Percentiles rank a stretch among this genome's conserved stretches.
Conservation (phyloP, 139 green algal species). For the Klebsormidium nitens region DNA sequence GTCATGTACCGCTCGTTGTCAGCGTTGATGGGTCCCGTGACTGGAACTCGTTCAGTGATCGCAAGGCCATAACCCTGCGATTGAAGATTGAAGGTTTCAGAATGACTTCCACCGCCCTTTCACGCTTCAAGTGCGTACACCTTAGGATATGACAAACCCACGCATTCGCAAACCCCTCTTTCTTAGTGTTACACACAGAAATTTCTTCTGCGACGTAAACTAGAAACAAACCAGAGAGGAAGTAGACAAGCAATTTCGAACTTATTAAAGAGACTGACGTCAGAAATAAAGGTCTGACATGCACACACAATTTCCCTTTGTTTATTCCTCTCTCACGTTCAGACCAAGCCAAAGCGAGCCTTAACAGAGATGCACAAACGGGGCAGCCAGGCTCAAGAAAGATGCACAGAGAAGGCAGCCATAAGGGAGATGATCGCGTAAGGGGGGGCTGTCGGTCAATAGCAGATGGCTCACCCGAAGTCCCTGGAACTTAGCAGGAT, state of each 20-base stretch:
- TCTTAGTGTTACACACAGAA: too few relatives aligned
- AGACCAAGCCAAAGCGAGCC: too few relatives aligned
- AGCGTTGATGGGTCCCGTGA: slow-evolving; percentile 35
- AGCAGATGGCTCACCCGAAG: slow-evolving; percentile 26
- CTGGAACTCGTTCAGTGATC: slow-evolving; percentile 19
- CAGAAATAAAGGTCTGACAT: background rate
- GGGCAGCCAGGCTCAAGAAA: background rate
- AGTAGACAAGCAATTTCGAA: too few relatives aligned
- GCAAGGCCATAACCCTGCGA: slow-evolving; percentile 37
- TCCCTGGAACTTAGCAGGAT: slow-evolving; percentile 48
- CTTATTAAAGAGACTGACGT: too few relatives aligned
- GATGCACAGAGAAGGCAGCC: background rate
- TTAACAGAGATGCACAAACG: too few relatives aligned
- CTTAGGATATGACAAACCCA: too few relatives aligned
- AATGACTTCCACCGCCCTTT: too few relatives aligned
- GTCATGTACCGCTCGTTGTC: slow-evolving; percentile 52
- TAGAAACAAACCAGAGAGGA: too few relatives aligned
- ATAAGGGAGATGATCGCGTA: slow-evolving; percentile 31
- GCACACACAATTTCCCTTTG: background rate
- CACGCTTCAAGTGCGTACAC: too few relatives aligned
- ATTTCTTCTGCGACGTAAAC: too few relatives aligned
- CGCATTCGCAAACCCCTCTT: too few relatives aligned
- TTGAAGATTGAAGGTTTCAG: background rate
- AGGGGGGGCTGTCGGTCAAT: slow-evolving; percentile 19
- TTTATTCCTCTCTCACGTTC: too few relatives aligned